phyloP scores from a whole-genome alignment of 257 asterid species.

The Solanum etuberosum region DNA sequence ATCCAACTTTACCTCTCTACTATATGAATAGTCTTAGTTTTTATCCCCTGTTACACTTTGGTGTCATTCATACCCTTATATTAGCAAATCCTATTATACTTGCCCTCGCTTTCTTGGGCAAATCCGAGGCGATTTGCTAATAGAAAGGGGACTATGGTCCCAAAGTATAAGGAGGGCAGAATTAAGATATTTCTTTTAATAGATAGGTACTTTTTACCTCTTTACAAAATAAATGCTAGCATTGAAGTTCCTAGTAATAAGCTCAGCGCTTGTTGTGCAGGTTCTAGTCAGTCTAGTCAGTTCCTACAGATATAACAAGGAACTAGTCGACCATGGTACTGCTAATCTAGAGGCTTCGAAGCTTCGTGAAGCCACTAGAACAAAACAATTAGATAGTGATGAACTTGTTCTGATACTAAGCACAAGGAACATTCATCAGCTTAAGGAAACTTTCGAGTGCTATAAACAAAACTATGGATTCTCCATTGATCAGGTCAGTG shows the following conservation, averaged over 20 bases:
- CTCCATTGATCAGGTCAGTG: conserved; percentile 44
- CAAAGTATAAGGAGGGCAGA: too few species aligned
- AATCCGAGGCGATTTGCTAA: too few species aligned
- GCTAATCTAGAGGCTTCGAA: conserved; percentile 55
- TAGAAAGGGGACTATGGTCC: too few species aligned
- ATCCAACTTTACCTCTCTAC: conserved; percentile 32
- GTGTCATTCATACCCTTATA: background rate
- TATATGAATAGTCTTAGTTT: conserved; percentile 18
- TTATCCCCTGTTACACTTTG: conserved; percentile 30
- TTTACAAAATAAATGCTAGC: too few species aligned
- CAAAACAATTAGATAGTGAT: conserved; percentile 30
- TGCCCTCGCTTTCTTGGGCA: too few species aligned
- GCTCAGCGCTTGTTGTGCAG: conserved; percentile 16
- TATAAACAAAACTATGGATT: conserved; percentile 45
- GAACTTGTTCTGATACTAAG: conserved; percentile 43
- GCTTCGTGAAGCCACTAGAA: conserved; percentile 34
- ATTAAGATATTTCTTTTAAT: too few species aligned
- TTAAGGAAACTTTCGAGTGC: conserved; percentile 48
- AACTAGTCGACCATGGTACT: conserved; percentile 31
- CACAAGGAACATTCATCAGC: conserved; percentile 56
- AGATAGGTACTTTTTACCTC: too few species aligned
- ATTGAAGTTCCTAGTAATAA: background rate
- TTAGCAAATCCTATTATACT: background rate
- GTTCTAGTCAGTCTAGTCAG: conserved; percentile 53
- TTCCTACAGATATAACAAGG: conserved; percentile 59